Percentiles rank a stretch among this genome's conserved stretches.
Conservation (phyloP, 2,329 filamentous ascomycete species). For the Calonectria crousiana region DNA sequence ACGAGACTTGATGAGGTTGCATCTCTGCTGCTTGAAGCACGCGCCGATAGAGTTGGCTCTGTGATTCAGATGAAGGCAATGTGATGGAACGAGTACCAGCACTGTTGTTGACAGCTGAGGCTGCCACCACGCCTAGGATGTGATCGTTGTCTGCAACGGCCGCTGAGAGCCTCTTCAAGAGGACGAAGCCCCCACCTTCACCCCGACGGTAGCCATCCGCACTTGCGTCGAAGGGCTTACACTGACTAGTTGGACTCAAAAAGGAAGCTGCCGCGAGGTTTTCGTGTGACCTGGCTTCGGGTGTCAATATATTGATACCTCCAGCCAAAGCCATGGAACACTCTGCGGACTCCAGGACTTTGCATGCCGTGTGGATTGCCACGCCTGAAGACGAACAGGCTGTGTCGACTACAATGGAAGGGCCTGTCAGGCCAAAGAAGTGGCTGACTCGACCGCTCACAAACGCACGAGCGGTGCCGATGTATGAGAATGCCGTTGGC, state of each 20-base stretch:
- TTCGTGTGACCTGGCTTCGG: not conserved
- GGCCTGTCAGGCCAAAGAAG: not conserved
- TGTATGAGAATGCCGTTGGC: not conserved
- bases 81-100: not conserved
- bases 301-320: not conserved
- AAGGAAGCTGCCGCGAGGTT: not conserved
- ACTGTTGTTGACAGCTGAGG: not conserved
- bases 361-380: constrained; percentile 1
- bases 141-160: not conserved
- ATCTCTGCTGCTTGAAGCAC: not conserved
- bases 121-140: not conserved
- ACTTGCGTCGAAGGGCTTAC: not conserved
- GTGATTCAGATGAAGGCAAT: not conserved
- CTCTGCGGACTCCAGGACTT: not conserved
- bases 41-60: not conserved
- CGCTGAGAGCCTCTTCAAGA: not conserved
- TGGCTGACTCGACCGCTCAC: not conserved
- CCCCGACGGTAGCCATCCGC: not conserved
- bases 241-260: not conserved
- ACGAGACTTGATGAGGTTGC: not conserved
- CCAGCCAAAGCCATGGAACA: not conserved
- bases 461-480: not conserved
- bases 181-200: not conserved
- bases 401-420: not conserved
- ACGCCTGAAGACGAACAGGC: not conserved